phyloP scores from a whole-genome alignment of 768 basidiomycete genomes.

The Lentinula lateritia region DNA sequence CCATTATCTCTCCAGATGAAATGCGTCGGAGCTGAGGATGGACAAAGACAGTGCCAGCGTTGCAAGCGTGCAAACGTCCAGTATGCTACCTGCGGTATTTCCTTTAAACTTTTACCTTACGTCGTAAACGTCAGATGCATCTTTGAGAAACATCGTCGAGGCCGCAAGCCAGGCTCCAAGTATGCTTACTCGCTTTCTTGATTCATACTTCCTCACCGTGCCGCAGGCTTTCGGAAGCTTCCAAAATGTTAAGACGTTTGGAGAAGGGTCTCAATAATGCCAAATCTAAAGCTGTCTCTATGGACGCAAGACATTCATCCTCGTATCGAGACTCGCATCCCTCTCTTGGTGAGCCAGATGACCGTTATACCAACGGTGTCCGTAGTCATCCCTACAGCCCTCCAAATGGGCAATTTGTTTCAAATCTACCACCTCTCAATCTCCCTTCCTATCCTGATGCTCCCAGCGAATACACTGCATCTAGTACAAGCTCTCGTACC shows the following conservation, averaged over 20 bases:
- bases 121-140: slow-evolving; percentile 47
- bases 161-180: slow-evolving; percentile 89
- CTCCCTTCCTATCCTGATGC: slow-evolving; percentile 23
- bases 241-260: slow-evolving; percentile 81
- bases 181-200: slow-evolving; percentile 26
- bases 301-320: slow-evolving; percentile 20
- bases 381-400: slow-evolving; percentile 9
- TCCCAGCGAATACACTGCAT: slow-evolving; percentile 29
- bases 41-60: slow-evolving; percentile 74
- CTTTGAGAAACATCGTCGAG: slow-evolving; percentile 86
- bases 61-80: slow-evolving; percentile 77
- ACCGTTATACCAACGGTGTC: slow-evolving; percentile 25
- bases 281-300: slow-evolving; percentile 60
- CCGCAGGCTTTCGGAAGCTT: slow-evolving; percentile 75
- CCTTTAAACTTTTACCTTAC: slow-evolving; percentile 11
- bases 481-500: slow-evolving; percentile 30
- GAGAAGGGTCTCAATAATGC: slow-evolving; percentile 79
- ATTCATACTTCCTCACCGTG: slow-evolving; percentile 11
- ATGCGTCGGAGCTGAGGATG: slow-evolving; percentile 86
- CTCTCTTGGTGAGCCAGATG: slow-evolving; percentile 9
- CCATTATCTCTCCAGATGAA: slow-evolving; percentile 61
- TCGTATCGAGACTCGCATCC: slow-evolving; percentile 7
- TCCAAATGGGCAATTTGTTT: slow-evolving; percentile 28
- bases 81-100: slow-evolving; percentile 32
- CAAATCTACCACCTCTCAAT: slow-evolving; percentile 45